Percentiles rank a stretch among this genome's conserved stretches.
Evolutionary conservation across 208 protist species (phyloP).

Genomic region (Strigomonas galati): DNA sequence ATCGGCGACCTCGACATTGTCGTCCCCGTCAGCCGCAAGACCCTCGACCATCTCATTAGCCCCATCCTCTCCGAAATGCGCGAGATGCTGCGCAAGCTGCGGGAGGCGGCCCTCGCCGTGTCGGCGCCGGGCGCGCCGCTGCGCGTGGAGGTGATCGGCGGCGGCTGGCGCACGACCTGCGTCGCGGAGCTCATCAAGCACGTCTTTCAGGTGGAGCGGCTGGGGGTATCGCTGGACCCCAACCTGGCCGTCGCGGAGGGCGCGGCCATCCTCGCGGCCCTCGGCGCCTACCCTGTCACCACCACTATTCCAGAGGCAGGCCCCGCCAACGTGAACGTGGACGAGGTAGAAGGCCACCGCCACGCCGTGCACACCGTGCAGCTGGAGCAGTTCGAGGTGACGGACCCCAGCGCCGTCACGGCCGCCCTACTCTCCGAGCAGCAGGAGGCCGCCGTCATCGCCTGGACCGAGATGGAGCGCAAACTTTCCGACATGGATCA

Average conservation of each 20-base stretch:
- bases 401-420: constrained; percentile 16
- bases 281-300: too few species aligned
- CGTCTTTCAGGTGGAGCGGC: constrained; percentile 30
- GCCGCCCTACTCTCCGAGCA: constrained; percentile 22
- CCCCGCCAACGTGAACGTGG: constrained; percentile 7
- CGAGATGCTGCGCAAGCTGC: constrained; percentile 30
- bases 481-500: constrained; percentile 35
- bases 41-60: constrained; percentile 28
- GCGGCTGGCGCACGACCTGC: constrained; percentile 64
- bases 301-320: neutral
- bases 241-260: constrained; percentile 67
- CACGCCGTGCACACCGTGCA: constrained; percentile 33
- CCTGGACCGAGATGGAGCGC: constrained; percentile 32
- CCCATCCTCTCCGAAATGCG: constrained; percentile 31
- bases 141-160: constrained; percentile 70
- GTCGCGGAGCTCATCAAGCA: constrained; percentile 43
- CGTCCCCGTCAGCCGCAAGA: constrained; percentile 29
- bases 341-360: constrained; percentile 8
- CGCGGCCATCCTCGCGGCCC: constrained; percentile 40
- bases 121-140: constrained; percentile 13
- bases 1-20: constrained; percentile 40
- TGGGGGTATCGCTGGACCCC: constrained; percentile 59
- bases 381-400: constrained; percentile 32
- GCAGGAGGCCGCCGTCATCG: constrained; percentile 22
- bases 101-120: constrained; percentile 13